These are phyloP conservation scores for Microbotryomycetes sp. DNA, from an alignment of 1,284 basidiomycete species.

Conservation along the genomic window DNA sequence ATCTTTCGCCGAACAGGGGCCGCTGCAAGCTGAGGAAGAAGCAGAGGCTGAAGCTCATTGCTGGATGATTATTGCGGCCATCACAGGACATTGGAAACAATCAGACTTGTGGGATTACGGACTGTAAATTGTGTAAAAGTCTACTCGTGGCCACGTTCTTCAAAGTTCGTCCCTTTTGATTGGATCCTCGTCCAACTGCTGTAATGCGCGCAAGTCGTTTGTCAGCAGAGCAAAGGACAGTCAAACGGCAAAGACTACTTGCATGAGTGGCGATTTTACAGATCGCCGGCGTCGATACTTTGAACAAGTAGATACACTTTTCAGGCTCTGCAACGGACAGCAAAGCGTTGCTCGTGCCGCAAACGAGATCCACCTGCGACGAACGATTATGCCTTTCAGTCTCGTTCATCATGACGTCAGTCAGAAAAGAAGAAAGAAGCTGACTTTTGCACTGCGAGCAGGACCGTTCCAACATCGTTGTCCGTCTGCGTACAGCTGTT, in stretches of 20 bases:
- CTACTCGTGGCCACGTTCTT: neutral
- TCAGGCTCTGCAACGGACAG: slow-evolving; percentile 78
- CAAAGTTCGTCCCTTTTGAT: slow-evolving; percentile 19
- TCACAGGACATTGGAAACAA: slow-evolving; percentile 76
- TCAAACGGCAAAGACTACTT: neutral
- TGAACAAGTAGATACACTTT: slow-evolving; percentile 93
- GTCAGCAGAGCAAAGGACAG: too few relatives aligned
- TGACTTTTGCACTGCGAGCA: slow-evolving; percentile 65
- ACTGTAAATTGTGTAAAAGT: slow-evolving; percentile 1
- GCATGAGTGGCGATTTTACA: slow-evolving; percentile 46
- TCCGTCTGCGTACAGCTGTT: slow-evolving; percentile 73
- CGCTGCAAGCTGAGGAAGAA: slow-evolving; percentile 28
- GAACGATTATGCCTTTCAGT: too few relatives aligned
- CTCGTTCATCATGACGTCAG: too few relatives aligned
- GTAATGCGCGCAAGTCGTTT: neutral
- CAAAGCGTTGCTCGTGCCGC: slow-evolving; percentile 80
- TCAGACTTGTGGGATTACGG: slow-evolving; percentile 70
- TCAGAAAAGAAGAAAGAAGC: slow-evolving; percentile 33
- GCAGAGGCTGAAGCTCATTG: slow-evolving; percentile 55
- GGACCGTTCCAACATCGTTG: slow-evolving; percentile 91
- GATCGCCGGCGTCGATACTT: slow-evolving; percentile 77
- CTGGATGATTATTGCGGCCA: slow-evolving; percentile 70
- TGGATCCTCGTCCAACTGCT: neutral
- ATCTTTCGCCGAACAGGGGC: slow-evolving; percentile 11
- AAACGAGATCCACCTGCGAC: slow-evolving; percentile 64